These are phyloP conservation scores for Geotrichum aggregatum DNA, from an alignment of 1,139 yeast species.

Conservation along the genomic window DNA sequence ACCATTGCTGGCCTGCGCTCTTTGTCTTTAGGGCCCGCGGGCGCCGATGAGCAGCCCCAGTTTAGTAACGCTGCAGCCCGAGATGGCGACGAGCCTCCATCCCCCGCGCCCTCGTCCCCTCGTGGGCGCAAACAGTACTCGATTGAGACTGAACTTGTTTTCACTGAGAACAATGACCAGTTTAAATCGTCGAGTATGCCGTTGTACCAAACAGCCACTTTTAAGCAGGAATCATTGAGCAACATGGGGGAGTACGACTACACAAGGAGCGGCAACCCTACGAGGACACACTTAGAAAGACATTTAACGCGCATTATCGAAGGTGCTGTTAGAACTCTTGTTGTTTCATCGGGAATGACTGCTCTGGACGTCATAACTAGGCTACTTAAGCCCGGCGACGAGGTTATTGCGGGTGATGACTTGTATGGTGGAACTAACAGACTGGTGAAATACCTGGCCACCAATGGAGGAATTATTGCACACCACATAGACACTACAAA, in stretches of 20 bases:
- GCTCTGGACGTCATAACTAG: conserved; percentile 81
- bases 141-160: conserved; percentile 72
- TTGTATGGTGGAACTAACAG: conserved; percentile 91
- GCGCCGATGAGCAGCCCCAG: conserved; percentile 3
- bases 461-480: conserved; percentile 64
- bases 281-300: conserved; percentile 72
- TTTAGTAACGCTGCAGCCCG: conserved; percentile 20
- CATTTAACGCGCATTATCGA: conserved; percentile 74
- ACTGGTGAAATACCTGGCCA: conserved; percentile 65
- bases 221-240: conserved; percentile 70
- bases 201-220: conserved; percentile 87
- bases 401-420: conserved; percentile 89
- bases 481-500: conserved; percentile 81
- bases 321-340: conserved; percentile 61
- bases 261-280: conserved; percentile 93
- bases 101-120: conserved; percentile 41
- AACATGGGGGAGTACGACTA: conserved; percentile 86
- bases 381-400: conserved; percentile 69
- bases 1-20: background rate
- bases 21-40: background rate
- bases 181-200: conserved; percentile 84
- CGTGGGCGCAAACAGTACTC: conserved; percentile 33
- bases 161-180: conserved; percentile 62
- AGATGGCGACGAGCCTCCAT: conserved; percentile 35
- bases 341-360: conserved; percentile 90